Evolutionary conservation across 176 grass and related monocot species (phyloP), one percentile per base, ranked within the genome.

Genomic region (Zoysia japonica): DNA sequence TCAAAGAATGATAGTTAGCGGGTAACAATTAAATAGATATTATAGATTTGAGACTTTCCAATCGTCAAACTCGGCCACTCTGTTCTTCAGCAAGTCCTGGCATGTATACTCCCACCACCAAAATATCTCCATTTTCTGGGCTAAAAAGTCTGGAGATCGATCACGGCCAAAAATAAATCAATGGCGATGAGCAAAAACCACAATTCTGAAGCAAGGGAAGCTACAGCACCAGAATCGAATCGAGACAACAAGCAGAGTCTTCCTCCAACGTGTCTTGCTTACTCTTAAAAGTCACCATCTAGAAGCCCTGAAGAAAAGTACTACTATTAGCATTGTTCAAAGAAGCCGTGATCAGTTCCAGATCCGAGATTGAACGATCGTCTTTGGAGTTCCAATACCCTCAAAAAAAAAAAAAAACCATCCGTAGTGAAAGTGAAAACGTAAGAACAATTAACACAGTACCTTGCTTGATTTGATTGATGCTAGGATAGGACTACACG

Each of bases 361-460:
- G 57, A 72, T 55, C 57, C 72, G 46, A 65, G 37, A 19, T 71
- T 64, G 75, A 85, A 78, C 47, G 47, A 15, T 56, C 41, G 55
- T 19, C 17, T 15, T 17, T 14, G 5, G 2, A 46, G 8, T 19
- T 61, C 7, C 20, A 56, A 39, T 55, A 62, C 5, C 3, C 17
- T 52, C 15, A n/a, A 28, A 28, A 28, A 28, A 28, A 28, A 28
- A 28, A 28, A 28, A 28, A 28, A 28, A 28, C 28, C 28, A 28
- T 28, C 28, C 28, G 28, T 28, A 28, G 28, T 28, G 28, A 28
- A 28, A 28, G 28, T 28, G 28, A 28, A 28, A 28, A 0, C 28
- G 28, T 28, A 28, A 28, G 28, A 28, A 28, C 28, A 28, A 28
- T 28, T 28, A 28, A 28, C 28, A 28, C 28, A 28, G 28, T 0